Evolutionary conservation across 75 land plant genomes (phyloP).

Genomic region (Pinus taeda): DNA sequence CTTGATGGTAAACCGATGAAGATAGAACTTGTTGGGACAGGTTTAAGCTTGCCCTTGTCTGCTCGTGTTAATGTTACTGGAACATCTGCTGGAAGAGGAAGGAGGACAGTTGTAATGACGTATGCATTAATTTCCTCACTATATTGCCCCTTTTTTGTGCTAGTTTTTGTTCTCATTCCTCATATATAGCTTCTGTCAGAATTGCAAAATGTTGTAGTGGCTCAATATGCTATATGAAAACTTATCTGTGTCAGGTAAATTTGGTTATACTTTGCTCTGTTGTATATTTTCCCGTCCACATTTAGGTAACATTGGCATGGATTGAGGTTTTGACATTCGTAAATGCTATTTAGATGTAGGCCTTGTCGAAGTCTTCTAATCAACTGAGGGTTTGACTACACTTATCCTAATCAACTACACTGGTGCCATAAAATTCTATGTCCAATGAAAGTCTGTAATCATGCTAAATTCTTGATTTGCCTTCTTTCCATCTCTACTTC

Average conservation of each 20-base stretch:
- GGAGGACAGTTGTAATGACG: conserved; percentile 37
- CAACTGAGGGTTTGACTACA: neutral
- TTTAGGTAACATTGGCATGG: neutral
- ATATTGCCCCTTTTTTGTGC: neutral
- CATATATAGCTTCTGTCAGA: neutral
- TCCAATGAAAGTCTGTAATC: too few species aligned
- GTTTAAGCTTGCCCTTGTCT: conserved; percentile 23
- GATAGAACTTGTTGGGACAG: conserved; percentile 60
- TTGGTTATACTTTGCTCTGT: neutral
- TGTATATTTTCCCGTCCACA: neutral
- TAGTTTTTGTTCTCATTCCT: neutral
- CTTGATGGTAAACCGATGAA: conserved; percentile 87
- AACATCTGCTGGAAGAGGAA: conserved; percentile 21
- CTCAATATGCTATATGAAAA: neutral
- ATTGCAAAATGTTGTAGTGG: neutral
- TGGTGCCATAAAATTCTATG: too few species aligned
- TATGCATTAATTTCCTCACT: conserved; percentile 1
- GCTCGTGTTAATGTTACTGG: conserved; percentile 34
- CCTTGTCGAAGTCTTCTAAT: neutral
- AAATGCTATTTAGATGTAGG: neutral
- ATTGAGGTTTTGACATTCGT: neutral
- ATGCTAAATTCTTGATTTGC: neutral
- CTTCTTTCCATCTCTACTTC: neutral
- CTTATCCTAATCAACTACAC: neutral
- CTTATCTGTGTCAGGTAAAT: conserved; percentile 1